Evolutionary conservation across 306 rosid genomes (phyloP).

Genomic region (Adenanthera pavonina): DNA sequence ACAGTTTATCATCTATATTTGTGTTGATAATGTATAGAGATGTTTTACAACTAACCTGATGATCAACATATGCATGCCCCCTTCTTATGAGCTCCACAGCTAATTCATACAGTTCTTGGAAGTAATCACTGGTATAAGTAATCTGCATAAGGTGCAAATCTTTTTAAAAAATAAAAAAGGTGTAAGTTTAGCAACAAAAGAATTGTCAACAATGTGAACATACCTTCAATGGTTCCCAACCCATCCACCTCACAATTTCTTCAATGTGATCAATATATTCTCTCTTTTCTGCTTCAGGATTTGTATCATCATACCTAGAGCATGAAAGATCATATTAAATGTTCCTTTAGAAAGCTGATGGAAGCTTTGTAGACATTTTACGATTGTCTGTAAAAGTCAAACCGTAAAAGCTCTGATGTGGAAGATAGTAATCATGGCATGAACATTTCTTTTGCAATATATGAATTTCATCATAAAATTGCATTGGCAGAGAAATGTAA

Average conservation of each 20-base stretch:
- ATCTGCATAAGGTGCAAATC: slow-evolving; percentile 57
- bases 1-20: slow-evolving; percentile 7
- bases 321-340: slow-evolving; percentile 5
- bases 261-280: slow-evolving; percentile 95
- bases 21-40: background rate
- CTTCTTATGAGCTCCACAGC: slow-evolving; percentile 91
- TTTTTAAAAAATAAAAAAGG: slow-evolving; percentile 24
- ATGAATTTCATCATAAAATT: slow-evolving; percentile 14
- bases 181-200: background rate
- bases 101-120: slow-evolving; percentile 88
- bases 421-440: background rate
- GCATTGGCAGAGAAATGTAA: background rate
- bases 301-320: slow-evolving; percentile 92
- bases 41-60: slow-evolving; percentile 68
- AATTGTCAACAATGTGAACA: slow-evolving; percentile 7
- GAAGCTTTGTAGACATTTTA: background rate
- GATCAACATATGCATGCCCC: slow-evolving; percentile 95
- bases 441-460: background rate
- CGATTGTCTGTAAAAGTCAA: slow-evolving; percentile 17
- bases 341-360: slow-evolving; percentile 13
- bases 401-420: background rate
- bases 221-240: slow-evolving; percentile 97
- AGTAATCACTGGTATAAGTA: slow-evolving; percentile 93
- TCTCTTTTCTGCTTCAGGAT: slow-evolving; percentile 94
- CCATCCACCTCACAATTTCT: slow-evolving; percentile 98